Conservation (phyloP, 1,139 yeast species). For the Saccharomyces pastorianus region DNA sequence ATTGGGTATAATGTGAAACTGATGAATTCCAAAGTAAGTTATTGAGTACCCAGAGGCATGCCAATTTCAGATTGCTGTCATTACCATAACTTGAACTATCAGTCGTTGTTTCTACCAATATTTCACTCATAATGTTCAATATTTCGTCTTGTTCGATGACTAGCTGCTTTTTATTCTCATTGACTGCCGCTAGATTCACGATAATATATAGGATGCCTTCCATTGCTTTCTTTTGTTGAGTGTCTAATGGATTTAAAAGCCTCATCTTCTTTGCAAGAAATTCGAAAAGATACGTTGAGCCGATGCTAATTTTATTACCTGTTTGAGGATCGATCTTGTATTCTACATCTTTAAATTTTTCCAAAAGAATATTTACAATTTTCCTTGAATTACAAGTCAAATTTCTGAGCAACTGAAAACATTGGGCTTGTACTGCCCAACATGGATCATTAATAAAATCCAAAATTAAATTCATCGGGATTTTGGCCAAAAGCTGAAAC, state of each 20-base stretch:
- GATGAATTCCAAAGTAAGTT: constrained; percentile 46
- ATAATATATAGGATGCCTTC: constrained; percentile 45
- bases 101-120: constrained; percentile 22
- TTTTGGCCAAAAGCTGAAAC: constrained; percentile 34
- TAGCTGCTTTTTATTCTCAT: constrained; percentile 40
- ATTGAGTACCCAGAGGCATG: constrained; percentile 52
- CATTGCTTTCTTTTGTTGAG: constrained; percentile 33
- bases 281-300: constrained; percentile 32
- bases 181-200: constrained; percentile 52
- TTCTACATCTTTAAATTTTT: constrained; percentile 29
- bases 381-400: constrained; percentile 58
- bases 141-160: constrained; percentile 39
- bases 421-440: constrained; percentile 53
- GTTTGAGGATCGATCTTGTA: constrained; percentile 20
- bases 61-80: constrained; percentile 39
- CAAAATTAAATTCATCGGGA: constrained; percentile 46
- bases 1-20: constrained; percentile 9
- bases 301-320: constrained; percentile 12
- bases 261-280: constrained; percentile 34
- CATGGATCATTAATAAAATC: constrained; percentile 43
- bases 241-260: constrained; percentile 19
- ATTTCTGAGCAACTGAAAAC: constrained; percentile 69
- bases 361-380: constrained; percentile 39
- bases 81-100: constrained; percentile 30
- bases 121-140: constrained; percentile 33